These are phyloP conservation scores for Phytopythium aichiense DNA, from an alignment of 352 stramenopile species.

Conservation along the genomic window DNA sequence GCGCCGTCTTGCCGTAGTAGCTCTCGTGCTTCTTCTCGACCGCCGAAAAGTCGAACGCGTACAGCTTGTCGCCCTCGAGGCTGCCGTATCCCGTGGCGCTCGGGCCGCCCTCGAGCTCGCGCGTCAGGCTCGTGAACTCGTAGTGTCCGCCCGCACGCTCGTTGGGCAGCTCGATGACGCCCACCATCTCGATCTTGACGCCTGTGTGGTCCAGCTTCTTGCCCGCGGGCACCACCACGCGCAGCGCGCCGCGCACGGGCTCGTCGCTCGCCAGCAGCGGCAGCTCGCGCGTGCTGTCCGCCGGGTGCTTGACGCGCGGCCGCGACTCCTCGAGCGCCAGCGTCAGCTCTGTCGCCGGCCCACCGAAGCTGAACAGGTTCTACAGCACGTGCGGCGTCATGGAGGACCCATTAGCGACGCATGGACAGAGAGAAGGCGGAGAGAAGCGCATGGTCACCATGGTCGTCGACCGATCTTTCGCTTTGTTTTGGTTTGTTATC, in stretches of 20 bases:
- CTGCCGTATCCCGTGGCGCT: conserved; percentile 46
- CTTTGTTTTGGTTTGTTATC: no score
- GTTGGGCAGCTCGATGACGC: conserved; percentile 88
- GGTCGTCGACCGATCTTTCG: no score
- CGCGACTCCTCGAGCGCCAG: conserved; percentile 31
- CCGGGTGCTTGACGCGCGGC: conserved; percentile 19
- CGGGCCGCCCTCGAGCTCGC: conserved; percentile 75
- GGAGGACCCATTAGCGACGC: background rate
- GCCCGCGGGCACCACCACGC: conserved; percentile 69
- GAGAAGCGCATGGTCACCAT: background rate
- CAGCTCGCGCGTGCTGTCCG: conserved; percentile 31
- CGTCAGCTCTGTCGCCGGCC: conserved; percentile 31
- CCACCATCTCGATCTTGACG: conserved; percentile 95
- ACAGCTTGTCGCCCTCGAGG: conserved; percentile 44
- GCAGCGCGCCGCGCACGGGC: conserved; percentile 57
- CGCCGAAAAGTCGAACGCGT: conserved; percentile 93
- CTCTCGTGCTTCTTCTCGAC: conserved; percentile 96
- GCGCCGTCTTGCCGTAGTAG: conserved; percentile 95
- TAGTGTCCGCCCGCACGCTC: conserved; percentile 70
- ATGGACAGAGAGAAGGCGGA: background rate
- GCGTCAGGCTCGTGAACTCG: conserved; percentile 92
- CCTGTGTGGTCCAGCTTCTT: conserved; percentile 96
- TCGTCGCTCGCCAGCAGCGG: conserved; percentile 55
- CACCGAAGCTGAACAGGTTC: conserved; percentile 57
- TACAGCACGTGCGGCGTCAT: conserved; percentile 7